A percentile compares a stretch with the other conserved stretches of the same genome.
Conservation (phyloP, 2,329 filamentous ascomycete genomes). For the Fusarium robinianum region DNA sequence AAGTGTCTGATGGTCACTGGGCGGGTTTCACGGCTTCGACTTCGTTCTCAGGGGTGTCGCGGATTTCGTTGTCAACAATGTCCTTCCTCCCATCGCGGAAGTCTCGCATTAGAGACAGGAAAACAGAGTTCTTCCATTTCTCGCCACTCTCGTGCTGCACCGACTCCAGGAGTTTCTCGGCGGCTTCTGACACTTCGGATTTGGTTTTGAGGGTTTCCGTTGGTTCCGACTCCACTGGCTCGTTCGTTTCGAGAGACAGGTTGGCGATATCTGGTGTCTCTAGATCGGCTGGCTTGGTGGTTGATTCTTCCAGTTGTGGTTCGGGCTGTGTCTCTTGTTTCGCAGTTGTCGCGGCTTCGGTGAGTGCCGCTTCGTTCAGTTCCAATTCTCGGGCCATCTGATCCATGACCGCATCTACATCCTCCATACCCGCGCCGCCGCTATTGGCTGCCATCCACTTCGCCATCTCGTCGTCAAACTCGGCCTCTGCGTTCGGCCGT, state of each 20-base stretch:
- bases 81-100: slow-evolving; percentile 52
- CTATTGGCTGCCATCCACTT: slow-evolving; percentile 48
- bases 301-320: slow-evolving; percentile 6
- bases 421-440: slow-evolving; percentile 40
- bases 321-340: slow-evolving; percentile 11
- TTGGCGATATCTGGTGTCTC: slow-evolving; percentile 41
- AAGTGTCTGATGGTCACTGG: slow-evolving; percentile 23
- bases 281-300: slow-evolving; percentile 31
- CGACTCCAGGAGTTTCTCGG: slow-evolving; percentile 48
- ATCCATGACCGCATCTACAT: slow-evolving; percentile 51
- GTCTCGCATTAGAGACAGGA: slow-evolving; percentile 51
- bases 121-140: slow-evolving; percentile 53
- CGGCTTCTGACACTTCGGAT: slow-evolving; percentile 49
- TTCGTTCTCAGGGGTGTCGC: slow-evolving; percentile 35
- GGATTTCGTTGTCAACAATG: slow-evolving; percentile 49
- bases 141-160: slow-evolving; percentile 51
- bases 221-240: slow-evolving; percentile 22
- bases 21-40: slow-evolving; percentile 4
- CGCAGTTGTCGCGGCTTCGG: slow-evolving; percentile 25
- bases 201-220: slow-evolving; percentile 31
- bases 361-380: slow-evolving; percentile 40
- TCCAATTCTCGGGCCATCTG: slow-evolving; percentile 49
- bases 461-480: slow-evolving; percentile 49
- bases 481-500: slow-evolving; percentile 33
- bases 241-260: slow-evolving; percentile 34